These are phyloP conservation scores for Aspergillus diversus DNA, from an alignment of 495 filamentous ascomycete species.

Conservation along the genomic window DNA sequence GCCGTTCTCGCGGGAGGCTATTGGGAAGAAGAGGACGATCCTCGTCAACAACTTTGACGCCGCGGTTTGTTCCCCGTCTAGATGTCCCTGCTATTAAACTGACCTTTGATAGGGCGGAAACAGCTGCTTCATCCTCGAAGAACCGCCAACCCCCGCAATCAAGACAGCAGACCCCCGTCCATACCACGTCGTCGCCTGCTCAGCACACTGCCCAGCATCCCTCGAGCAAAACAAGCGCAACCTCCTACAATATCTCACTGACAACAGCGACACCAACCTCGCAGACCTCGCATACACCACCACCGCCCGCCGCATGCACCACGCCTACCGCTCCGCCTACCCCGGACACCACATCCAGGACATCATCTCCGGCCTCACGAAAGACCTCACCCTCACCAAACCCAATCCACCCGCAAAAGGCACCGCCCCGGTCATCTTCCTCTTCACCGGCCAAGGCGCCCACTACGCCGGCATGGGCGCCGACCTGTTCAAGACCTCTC, in stretches of 20 bases:
- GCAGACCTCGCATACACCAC: background rate
- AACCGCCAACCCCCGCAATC: background rate
- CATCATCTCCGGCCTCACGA: background rate
- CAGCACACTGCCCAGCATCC: background rate
- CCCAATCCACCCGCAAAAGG: too few species aligned
- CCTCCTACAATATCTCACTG: background rate
- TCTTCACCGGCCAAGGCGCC: background rate
- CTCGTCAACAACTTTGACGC: background rate
- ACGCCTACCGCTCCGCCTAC: background rate
- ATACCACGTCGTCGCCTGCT: background rate
- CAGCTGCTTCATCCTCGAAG: background rate
- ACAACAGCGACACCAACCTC: background rate
- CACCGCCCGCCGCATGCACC: background rate
- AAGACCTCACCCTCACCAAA: background rate
- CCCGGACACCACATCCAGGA: background rate
- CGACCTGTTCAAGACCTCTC: background rate
- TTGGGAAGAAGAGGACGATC: background rate
- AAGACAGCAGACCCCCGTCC: background rate
- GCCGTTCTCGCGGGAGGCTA: background rate
- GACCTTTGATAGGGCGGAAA: background rate
- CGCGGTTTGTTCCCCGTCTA: background rate
- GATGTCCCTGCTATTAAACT: background rate
- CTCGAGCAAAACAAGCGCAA: background rate
- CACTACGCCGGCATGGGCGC: background rate
- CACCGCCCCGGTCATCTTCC: background rate